A percentile compares a stretch with the other conserved stretches of the same genome.
These are phyloP conservation scores for Aspergillus ustus DNA, from an alignment of 2,329 filamentous ascomycete species.

Conservation along the genomic window DNA sequence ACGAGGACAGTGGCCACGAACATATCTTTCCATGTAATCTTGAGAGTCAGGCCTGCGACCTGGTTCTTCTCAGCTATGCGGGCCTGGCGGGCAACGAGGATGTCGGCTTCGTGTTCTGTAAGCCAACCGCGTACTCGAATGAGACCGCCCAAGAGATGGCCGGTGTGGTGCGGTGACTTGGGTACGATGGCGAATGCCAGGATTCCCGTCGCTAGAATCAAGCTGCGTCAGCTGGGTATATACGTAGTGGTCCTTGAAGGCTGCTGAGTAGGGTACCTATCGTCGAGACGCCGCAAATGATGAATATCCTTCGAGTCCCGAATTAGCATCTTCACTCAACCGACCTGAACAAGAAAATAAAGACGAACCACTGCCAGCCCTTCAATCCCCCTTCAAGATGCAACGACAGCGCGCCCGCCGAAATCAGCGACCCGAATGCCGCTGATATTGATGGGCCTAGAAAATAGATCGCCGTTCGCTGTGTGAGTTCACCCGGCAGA, in stretches of 20 bases:
- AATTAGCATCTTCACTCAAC: background rate
- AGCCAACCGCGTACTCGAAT: background rate
- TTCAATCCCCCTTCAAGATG: background rate
- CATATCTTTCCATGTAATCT: background rate
- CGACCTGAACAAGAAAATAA: background rate
- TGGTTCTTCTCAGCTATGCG: background rate
- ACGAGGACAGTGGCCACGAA: background rate
- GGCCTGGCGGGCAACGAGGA: background rate
- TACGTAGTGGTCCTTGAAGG: background rate
- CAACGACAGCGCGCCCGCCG: background rate
- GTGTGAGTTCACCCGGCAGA: background rate
- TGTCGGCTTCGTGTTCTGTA: background rate
- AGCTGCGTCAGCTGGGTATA: background rate
- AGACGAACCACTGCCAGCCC: background rate
- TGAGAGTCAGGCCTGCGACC: background rate
- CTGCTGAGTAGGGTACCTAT: background rate
- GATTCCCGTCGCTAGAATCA: background rate
- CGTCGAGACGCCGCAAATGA: background rate
- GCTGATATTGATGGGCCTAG: background rate
- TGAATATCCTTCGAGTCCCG: background rate
- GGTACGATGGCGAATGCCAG: background rate
- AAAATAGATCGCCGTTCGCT: background rate
- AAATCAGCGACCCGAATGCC: background rate
- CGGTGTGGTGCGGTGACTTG: background rate
- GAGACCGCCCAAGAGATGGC: background rate